Percentiles rank a stretch among this genome's conserved stretches.
These are phyloP conservation scores for Cladosporium velox DNA, from an alignment of 2,329 filamentous ascomycete species.

Conservation along the genomic window DNA sequence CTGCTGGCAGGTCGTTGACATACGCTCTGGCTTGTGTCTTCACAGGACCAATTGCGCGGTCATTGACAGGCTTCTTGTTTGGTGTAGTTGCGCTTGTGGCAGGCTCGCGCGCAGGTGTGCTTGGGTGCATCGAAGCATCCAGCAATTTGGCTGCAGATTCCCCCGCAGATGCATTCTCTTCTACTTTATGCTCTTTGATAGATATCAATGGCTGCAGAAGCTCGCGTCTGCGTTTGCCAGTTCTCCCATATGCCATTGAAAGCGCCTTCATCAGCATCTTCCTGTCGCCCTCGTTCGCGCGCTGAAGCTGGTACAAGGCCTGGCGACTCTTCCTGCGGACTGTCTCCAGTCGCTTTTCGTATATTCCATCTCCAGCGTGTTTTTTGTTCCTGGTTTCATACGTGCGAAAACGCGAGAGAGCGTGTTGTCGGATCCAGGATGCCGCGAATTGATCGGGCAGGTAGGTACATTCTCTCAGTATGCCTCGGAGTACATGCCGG, in stretches of 20 bases:
- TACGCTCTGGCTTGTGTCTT: slow-evolving; percentile 5
- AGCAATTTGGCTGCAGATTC: neutral
- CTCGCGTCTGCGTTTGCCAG: slow-evolving; percentile 53
- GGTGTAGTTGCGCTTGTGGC: neutral
- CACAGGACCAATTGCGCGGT: neutral
- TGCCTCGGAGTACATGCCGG: slow-evolving; percentile 55
- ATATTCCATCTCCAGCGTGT: slow-evolving; percentile 24
- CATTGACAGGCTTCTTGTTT: neutral
- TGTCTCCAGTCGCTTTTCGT: slow-evolving; percentile 21
- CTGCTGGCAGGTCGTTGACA: neutral
- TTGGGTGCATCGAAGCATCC: neutral
- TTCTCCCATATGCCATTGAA: slow-evolving; percentile 58
- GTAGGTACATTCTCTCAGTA: slow-evolving; percentile 62
- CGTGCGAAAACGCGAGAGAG: slow-evolving; percentile 50
- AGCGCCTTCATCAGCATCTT: slow-evolving; percentile 55
- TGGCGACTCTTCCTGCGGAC: slow-evolving; percentile 42
- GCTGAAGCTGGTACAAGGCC: slow-evolving; percentile 47
- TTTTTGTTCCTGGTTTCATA: slow-evolving; percentile 26
- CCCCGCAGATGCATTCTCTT: neutral
- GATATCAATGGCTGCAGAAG: slow-evolving; percentile 41
- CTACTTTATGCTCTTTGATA: neutral
- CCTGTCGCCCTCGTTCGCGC: slow-evolving; percentile 59
- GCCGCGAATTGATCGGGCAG: slow-evolving; percentile 60
- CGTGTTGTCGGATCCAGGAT: slow-evolving; percentile 51
- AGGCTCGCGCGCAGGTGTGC: neutral